phyloP scores from a whole-genome alignment of 148 eudicot genomes.

The Vaccinium vitisidaea region DNA sequence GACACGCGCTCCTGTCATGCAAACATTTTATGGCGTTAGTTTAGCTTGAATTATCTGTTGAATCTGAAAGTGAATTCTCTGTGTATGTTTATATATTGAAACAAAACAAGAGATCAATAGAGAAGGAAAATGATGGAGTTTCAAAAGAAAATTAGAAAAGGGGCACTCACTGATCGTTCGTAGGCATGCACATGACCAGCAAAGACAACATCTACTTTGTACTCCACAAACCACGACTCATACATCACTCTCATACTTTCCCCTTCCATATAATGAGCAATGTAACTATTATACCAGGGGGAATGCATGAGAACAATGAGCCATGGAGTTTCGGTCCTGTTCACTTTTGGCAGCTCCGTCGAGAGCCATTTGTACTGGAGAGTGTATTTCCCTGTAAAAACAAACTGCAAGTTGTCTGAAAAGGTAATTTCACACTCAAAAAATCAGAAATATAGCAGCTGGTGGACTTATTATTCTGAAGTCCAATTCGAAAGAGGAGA shows the following conservation, averaged over 20 bases:
- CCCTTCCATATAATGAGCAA: slow-evolving; percentile 89
- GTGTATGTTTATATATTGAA: neutral
- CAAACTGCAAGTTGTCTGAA: neutral
- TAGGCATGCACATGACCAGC: slow-evolving; percentile 94
- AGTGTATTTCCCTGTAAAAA: slow-evolving; percentile 59
- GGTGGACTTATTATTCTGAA: neutral
- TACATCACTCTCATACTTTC: slow-evolving; percentile 93
- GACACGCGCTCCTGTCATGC: slow-evolving; percentile 68
- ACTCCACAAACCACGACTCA: slow-evolving; percentile 66
- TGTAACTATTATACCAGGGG: slow-evolving; percentile 74
- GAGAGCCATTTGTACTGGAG: slow-evolving; percentile 71
- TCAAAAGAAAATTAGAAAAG: neutral
- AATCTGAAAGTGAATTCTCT: neutral
- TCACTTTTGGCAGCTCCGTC: slow-evolving; percentile 67
- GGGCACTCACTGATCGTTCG: slow-evolving; percentile 74
- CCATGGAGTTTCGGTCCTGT: slow-evolving; percentile 89
- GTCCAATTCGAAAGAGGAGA: neutral
- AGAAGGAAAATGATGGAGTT: neutral
- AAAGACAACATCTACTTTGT: slow-evolving; percentile 84
- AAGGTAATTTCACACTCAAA: neutral
- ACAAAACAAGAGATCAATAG: neutral
- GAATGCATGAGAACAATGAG: slow-evolving; percentile 79
- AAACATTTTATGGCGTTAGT: neutral
- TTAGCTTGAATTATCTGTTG: neutral
- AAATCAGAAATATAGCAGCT: neutral